A percentile compares a stretch with the other conserved stretches of the same genome.
These are phyloP conservation scores for Berberis vulgaris DNA, from an alignment of 164 flowering plant species.

Conservation along the genomic window DNA sequence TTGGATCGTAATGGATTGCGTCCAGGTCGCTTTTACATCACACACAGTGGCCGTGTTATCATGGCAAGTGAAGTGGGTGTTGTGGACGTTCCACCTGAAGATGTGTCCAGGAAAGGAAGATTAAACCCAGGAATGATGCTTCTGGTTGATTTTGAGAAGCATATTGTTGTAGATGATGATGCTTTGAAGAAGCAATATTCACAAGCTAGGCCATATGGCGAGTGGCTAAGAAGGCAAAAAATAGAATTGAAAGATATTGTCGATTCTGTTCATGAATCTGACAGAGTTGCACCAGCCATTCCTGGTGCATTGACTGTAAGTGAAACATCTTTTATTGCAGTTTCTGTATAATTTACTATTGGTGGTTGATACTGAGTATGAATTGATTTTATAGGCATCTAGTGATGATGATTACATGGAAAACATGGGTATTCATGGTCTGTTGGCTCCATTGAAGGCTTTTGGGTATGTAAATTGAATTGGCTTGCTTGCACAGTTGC, in stretches of 20 bases:
- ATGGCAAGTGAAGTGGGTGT: constrained; percentile 99
- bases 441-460: constrained; percentile 86
- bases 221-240: constrained; percentile 91
- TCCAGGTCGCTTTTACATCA: constrained; percentile 93
- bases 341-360: not conserved
- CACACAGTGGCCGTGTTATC: constrained; percentile 89
- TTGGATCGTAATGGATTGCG: constrained; percentile 95
- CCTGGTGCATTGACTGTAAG: constrained; percentile 70
- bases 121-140: constrained; percentile 99
- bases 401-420: constrained; percentile 56
- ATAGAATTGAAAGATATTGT: constrained; percentile 68
- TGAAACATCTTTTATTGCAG: not conserved
- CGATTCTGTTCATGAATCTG: constrained; percentile 52
- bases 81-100: constrained; percentile 90
- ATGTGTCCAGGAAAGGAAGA: constrained; percentile 86
- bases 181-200: constrained; percentile 91
- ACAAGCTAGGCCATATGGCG: constrained; percentile 81
- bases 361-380: not conserved
- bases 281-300: constrained; percentile 49
- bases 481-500: not conserved
- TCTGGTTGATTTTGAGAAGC: constrained; percentile 95
- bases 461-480: constrained; percentile 56
- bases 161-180: constrained; percentile 92
- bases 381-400: constrained; percentile 34
- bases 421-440: constrained; percentile 80